Base-by-base conservation (phyloP, 2,329 filamentous ascomycete genomes). In the Scedosporium aurantiacum region DNA sequence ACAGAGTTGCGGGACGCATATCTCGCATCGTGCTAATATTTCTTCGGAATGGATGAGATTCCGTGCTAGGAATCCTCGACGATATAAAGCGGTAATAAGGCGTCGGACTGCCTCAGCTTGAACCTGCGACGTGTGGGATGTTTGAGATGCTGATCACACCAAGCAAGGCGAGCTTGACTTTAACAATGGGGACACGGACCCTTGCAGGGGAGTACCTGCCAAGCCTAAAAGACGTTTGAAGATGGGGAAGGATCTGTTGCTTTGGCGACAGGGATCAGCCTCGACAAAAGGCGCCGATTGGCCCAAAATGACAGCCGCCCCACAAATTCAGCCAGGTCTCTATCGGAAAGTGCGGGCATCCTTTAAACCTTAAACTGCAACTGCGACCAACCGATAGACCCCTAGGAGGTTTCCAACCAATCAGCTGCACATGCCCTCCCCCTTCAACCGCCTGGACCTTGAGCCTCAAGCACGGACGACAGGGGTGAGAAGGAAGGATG, bases 361-460 rank as follows among this genome's bases (percentile, higher is more conserved):
- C 47, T 55, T 40, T 55, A 25, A 58, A 60, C 58, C 58, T 60
- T 60, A 60, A 60, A 60, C 58, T 60, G 58, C 58, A 55, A 50
- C 47, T 60, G 58, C 47, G 58, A 60, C 58, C 58, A 55, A 37
- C 8, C 28, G 32, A 32, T 23, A 28, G 58, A 47, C 58, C 43
- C 47, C 47, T 55, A 52, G 58, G 23, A 25, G 41, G n/a, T 28
- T 5, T 10, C 10, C 18, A 32, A 4, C 58, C 58, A 52, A 60
- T 60, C 58, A 60, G 16, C 14, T 12, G 2, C 18, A 4, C 12
- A 27, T 12, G 0, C 58, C 41, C n/a, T 23, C 12, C 21, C 28
- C 58, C 58, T 16, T 21, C 25, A 27, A 3, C 23, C n/a, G 37
- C 12, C 16, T 40, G 12, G 32, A 16, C 37, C 12, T 45, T 25